Base-by-base conservation (phyloP, 164 flowering plant genomes). In the Magnolia officinalis region DNA sequence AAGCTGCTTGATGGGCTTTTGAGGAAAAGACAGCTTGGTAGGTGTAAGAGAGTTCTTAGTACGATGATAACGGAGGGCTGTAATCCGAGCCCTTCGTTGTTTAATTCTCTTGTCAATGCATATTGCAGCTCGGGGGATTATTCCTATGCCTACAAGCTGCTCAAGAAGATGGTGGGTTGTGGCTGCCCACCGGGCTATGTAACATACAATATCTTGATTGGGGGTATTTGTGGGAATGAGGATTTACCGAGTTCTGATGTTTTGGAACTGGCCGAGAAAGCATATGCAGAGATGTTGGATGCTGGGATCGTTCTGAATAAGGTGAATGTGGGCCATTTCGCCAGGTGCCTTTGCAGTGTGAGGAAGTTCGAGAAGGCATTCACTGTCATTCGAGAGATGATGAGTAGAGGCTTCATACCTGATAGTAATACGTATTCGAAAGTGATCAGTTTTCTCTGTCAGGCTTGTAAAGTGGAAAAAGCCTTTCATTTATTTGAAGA, bases 61-160 rank as follows among this genome's bases (percentile, higher is more conserved):
- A 93, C 89, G 96, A 95, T 95, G 98, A 88, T 91, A 8, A 71
- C 83, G 4, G 98, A 95, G 86, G 98, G 98, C 55, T 93, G 94
- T 86, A 89, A 86, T 80, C 98, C 98, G 2, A 88, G 85, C 75
- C 90, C 77, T 23, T 80, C 77, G 67, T 82, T 93, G 74, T 92
- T 93, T 81, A 84, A 86, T 81, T 92, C 96, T 78, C 92, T 95
- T 51, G 85, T 93, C 72, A 90, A 91, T 84, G 96, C 91, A 73
- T 93, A 77, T 84, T 95, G 97, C 79, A 85, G 65, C 67, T 76
- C 89, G 1, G 82, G 90, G 51, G 97, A 95, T 76, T 87, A 84
- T 80, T 74, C 83, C 21, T 93, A 90, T 87, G 98, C 93, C 73
- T 89, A 88, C 81, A 93, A 92, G 73, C 82, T 95, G 85, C 78